Percentiles rank a stretch among this genome's conserved stretches.
These are phyloP conservation scores for Exsudoporus floridanus DNA, from an alignment of 1,284 basidiomycete species.

Conservation along the genomic window DNA sequence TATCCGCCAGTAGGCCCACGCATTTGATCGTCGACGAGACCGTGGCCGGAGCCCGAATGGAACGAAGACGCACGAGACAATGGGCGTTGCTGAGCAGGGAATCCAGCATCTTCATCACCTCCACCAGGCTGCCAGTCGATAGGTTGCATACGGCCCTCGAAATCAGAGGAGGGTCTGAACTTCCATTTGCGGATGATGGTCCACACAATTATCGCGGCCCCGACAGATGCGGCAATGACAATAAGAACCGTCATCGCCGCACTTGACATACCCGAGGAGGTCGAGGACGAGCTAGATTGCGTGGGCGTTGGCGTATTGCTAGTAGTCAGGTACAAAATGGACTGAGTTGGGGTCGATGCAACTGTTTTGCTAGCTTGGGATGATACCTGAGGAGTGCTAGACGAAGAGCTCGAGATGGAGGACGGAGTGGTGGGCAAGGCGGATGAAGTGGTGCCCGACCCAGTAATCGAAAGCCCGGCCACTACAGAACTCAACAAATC, in stretches of 20 bases:
- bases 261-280: conserved; percentile 45
- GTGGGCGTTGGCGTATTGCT: conserved; percentile 23
- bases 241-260: conserved; percentile 71
- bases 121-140: conserved; percentile 78
- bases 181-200: conserved; percentile 92
- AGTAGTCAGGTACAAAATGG: conserved; percentile 19
- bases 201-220: conserved; percentile 71
- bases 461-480: conserved; percentile 15
- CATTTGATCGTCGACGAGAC: conserved; percentile 42
- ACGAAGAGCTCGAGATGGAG: conserved; percentile 17
- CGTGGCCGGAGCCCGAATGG: conserved; percentile 58
- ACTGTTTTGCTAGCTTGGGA: conserved; percentile 4
- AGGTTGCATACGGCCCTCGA: conserved; percentile 80
- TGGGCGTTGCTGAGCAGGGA: conserved; percentile 51
- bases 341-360: conserved; percentile 12
- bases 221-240: conserved; percentile 67
- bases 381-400: conserved; percentile 17
- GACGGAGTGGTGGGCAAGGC: conserved; percentile 13
- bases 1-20: conserved; percentile 31
- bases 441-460: conserved; percentile 19
- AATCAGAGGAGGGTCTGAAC: conserved; percentile 74
- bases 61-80: conserved; percentile 66
- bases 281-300: conserved; percentile 23
- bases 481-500: conserved; percentile 8
- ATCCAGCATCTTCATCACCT: conserved; percentile 45